Conservation (phyloP, 441 rosid genomes). For the Jatropha podagrica region DNA sequence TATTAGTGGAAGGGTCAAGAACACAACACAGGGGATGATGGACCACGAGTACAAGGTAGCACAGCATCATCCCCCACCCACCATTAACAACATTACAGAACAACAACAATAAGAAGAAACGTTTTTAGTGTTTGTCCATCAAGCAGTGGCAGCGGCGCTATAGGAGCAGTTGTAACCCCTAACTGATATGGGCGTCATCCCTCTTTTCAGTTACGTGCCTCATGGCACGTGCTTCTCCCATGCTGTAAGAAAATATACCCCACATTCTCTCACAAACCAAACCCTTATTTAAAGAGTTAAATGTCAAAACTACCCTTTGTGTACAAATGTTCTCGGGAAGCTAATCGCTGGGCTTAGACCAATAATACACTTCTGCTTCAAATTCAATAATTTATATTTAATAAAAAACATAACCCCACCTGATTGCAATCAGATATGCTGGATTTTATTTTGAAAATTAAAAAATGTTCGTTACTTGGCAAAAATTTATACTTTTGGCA, state of each 20-base stretch:
- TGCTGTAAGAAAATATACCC: not conserved
- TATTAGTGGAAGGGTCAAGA: not conserved
- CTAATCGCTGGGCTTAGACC: not conserved
- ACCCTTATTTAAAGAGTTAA: not conserved
- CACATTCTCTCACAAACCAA: not conserved
- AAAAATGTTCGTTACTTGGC: too few relatives aligned
- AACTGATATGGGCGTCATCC: conserved; percentile 26
- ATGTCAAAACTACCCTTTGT: not conserved
- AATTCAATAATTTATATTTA: not conserved
- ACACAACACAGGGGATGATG: not conserved
- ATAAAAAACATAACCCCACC: too few relatives aligned
- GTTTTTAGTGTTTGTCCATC: conserved; percentile 2
- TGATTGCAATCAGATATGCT: too few relatives aligned
- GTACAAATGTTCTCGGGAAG: not conserved
- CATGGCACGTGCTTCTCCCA: conserved; percentile 17
- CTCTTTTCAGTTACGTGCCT: not conserved
- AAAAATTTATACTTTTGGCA: too few relatives aligned
- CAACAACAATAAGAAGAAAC: not conserved
- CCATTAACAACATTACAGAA: not conserved
- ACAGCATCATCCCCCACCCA: not conserved
- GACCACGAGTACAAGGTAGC: too few relatives aligned
- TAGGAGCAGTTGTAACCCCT: conserved; percentile 36
- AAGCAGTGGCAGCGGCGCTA: not conserved
- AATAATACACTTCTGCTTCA: not conserved
- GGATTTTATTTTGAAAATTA: too few relatives aligned